phyloP scores from a whole-genome alignment of 148 eudicot genomes.

The Cornus controversa region DNA sequence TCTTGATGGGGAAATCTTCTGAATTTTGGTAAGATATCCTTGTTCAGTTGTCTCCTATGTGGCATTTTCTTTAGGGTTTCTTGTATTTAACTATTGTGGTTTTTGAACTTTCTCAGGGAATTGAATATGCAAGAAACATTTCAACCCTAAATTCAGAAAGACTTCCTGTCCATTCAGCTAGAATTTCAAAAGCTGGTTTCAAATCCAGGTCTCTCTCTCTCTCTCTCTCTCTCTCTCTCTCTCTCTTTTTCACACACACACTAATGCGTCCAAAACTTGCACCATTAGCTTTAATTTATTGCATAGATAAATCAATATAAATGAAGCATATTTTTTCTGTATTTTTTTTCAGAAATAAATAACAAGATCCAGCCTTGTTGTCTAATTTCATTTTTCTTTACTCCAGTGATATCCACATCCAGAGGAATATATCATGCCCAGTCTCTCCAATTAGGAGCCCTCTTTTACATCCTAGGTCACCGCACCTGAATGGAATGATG shows the following conservation, averaged over 20 bases:
- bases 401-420: constrained; percentile 69
- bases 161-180: constrained; percentile 83
- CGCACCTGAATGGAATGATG: constrained; percentile 70
- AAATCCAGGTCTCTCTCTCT: constrained; percentile 58
- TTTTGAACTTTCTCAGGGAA: constrained; percentile 39
- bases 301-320: background rate
- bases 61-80: background rate
- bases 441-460: constrained; percentile 99
- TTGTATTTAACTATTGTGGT: background rate
- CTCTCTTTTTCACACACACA: background rate
- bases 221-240: constrained; percentile 7
- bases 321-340: background rate
- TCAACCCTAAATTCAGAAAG: constrained; percentile 56
- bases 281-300: background rate
- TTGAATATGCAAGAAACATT: constrained; percentile 53
- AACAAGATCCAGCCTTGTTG: background rate
- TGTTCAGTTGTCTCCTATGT: background rate
- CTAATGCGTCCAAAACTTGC: background rate
- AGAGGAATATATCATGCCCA: constrained; percentile 85
- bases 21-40: background rate
- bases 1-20: background rate
- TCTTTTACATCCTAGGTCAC: constrained; percentile 70
- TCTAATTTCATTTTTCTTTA: constrained; percentile 19
- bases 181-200: constrained; percentile 62
- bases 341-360: background rate